A percentile compares a stretch with the other conserved stretches of the same genome.
These are phyloP conservation scores for Prillingera fragicola DNA, from an alignment of 1,284 basidiomycete species.

Conservation along the genomic window DNA sequence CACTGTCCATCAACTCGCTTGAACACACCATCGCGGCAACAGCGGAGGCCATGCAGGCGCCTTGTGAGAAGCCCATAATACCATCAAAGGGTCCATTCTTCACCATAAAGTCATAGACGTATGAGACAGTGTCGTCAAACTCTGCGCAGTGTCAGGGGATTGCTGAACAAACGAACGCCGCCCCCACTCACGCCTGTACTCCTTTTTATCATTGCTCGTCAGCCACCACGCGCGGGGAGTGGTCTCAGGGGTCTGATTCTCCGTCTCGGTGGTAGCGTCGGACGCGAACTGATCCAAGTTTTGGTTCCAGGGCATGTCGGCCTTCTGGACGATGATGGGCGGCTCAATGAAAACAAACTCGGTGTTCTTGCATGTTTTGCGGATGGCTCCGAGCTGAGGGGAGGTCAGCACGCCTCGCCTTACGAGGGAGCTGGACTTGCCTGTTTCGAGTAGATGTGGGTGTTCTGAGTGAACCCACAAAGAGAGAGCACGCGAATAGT, in stretches of 20 bases:
- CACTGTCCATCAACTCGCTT: not conserved
- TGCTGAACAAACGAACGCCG: not conserved
- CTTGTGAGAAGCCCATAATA: slow-evolving; percentile 80
- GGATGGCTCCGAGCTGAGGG: slow-evolving; percentile 29
- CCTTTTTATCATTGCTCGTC: slow-evolving; percentile 51
- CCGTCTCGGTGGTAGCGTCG: slow-evolving; percentile 51
- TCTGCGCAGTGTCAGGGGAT: slow-evolving; percentile 45
- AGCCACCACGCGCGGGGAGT: slow-evolving; percentile 78
- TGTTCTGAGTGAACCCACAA: slow-evolving; percentile 73
- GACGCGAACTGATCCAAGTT: slow-evolving; percentile 56
- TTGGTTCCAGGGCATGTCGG: slow-evolving; percentile 57
- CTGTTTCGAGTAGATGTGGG: slow-evolving; percentile 69
- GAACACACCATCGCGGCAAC: slow-evolving; percentile 66
- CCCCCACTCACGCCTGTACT: slow-evolving; percentile 36
- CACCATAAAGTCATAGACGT: slow-evolving; percentile 49
- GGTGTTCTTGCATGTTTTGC: slow-evolving; percentile 51
- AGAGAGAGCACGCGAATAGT: slow-evolving; percentile 34
- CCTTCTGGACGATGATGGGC: slow-evolving; percentile 63
- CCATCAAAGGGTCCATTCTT: slow-evolving; percentile 54
- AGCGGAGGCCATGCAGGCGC: slow-evolving; percentile 70
- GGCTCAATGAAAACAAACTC: slow-evolving; percentile 69
- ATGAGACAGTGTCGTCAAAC: slow-evolving; percentile 56
- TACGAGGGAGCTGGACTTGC: slow-evolving; percentile 55
- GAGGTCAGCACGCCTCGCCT: not conserved
- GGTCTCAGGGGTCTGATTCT: slow-evolving; percentile 56